Evolutionary conservation across 108 stramenopile species (phyloP).

Genomic region (Skeletonema grethae): DNA sequence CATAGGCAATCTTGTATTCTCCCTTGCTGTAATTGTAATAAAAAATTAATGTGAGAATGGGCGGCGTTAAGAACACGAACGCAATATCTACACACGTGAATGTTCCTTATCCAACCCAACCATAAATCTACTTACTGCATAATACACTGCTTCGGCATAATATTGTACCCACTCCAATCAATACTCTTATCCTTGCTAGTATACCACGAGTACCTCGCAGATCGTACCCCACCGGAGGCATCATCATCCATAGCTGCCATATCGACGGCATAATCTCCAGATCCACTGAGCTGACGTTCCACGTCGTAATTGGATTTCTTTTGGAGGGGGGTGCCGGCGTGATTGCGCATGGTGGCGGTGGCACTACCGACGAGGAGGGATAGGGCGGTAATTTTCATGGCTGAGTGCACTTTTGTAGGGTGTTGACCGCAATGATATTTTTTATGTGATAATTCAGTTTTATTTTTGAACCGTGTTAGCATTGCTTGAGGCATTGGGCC

Average conservation of each 20-base stretch:
- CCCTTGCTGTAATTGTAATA: slow-evolving; percentile 30
- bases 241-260: background rate
- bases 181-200: slow-evolving; percentile 16
- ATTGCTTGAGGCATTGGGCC: too few species aligned
- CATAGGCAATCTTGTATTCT: slow-evolving; percentile 38
- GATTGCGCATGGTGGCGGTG: slow-evolving; percentile 3
- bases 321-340: slow-evolving; percentile 5
- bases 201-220: slow-evolving; percentile 40
- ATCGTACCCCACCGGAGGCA: slow-evolving; percentile 17
- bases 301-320: background rate
- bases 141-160: slow-evolving; percentile 37
- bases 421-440: too few species aligned
- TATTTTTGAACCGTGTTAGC: too few species aligned
- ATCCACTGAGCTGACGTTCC: slow-evolving; percentile 4
- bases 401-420: background rate
- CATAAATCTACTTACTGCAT: slow-evolving; percentile 41
- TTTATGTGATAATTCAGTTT: too few species aligned
- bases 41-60: background rate
- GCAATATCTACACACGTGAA: too few species aligned
- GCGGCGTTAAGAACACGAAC: background rate
- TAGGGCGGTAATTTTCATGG: background rate
- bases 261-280: background rate
- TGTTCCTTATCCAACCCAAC: too few species aligned
- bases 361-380: background rate
- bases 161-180: slow-evolving; percentile 34